phyloP scores from a whole-genome alignment of 345 rosid species.

The Trapa incisa region DNA sequence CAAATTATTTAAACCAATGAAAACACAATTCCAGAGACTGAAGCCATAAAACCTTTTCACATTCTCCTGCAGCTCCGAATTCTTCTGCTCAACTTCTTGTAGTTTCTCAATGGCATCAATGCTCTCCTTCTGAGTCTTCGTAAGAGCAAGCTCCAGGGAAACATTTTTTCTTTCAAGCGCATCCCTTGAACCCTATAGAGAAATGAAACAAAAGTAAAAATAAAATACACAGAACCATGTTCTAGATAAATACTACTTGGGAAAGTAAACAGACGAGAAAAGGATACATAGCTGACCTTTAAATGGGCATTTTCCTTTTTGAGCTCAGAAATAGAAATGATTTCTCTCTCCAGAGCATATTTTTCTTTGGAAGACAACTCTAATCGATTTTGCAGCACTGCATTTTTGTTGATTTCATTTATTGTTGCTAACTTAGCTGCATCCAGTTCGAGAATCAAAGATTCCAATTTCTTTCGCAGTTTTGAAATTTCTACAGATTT shows the following conservation, averaged over 20 bases:
- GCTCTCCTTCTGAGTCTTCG: slow-evolving; percentile 41
- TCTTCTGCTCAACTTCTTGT: slow-evolving; percentile 51
- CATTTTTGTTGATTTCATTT: slow-evolving; percentile 82
- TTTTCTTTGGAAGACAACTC: slow-evolving; percentile 63
- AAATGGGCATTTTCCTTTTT: slow-evolving; percentile 56
- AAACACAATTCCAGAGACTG: not conserved
- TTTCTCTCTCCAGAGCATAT: slow-evolving; percentile 61
- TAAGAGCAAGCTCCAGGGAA: slow-evolving; percentile 55
- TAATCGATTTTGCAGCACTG: slow-evolving; percentile 69
- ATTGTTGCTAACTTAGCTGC: slow-evolving; percentile 81
- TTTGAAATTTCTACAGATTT: slow-evolving; percentile 61
- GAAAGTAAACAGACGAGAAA: not conserved
- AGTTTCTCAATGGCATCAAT: slow-evolving; percentile 42
- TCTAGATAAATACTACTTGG: not conserved
- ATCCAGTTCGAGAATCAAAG: slow-evolving; percentile 78
- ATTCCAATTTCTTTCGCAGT: slow-evolving; percentile 59
- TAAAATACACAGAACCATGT: not conserved
- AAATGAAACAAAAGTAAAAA: not conserved
- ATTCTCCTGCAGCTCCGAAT: slow-evolving; percentile 56
- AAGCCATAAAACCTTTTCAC: slow-evolving; percentile 41
- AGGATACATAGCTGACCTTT: slow-evolving; percentile 35
- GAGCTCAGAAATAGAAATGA: slow-evolving; percentile 45
- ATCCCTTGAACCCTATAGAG: slow-evolving; percentile 50
- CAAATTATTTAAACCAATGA: not conserved
- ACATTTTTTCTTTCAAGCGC: slow-evolving; percentile 54